These are phyloP conservation scores for Tetrapisispora phaffii DNA, from an alignment of 805 yeast species.

Conservation along the genomic window DNA sequence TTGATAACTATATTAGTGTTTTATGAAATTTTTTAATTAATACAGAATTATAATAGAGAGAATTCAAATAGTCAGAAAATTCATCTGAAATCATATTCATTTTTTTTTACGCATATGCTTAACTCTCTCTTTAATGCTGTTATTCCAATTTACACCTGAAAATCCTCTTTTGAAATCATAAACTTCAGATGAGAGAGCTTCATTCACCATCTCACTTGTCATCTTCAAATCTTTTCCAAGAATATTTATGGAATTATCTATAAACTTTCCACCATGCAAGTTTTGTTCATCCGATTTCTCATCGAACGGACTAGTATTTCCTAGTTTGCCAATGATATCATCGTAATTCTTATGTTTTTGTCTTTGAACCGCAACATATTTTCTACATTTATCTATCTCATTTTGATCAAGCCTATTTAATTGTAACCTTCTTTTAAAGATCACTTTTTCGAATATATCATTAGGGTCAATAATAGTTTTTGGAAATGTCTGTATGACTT, in stretches of 20 bases:
- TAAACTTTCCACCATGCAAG: neutral
- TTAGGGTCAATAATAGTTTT: conserved; percentile 61
- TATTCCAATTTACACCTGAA: conserved; percentile 55
- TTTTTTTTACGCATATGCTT: conserved; percentile 32
- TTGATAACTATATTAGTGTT: neutral
- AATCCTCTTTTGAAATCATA: conserved; percentile 35
- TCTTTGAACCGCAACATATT: conserved; percentile 63
- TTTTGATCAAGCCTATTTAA: conserved; percentile 72
- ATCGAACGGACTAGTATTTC: neutral
- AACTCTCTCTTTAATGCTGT: conserved; percentile 46
- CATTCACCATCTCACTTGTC: conserved; percentile 23
- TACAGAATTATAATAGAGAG: neutral
- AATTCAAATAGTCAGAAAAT: neutral
- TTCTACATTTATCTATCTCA: conserved; percentile 68
- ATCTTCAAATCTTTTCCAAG: conserved; percentile 5
- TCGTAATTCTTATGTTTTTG: conserved; percentile 27
- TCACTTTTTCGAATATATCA: conserved; percentile 50
- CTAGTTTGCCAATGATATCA: conserved; percentile 8
- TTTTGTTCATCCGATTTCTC: neutral
- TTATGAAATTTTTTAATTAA: too few relatives aligned
- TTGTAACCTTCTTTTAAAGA: conserved; percentile 64
- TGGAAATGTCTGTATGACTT: conserved; percentile 76
- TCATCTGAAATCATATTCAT: neutral
- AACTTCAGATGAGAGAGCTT: conserved; percentile 32
- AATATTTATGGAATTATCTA: neutral